Evolutionary conservation across 2,329 filamentous ascomycete species (phyloP), one percentile per base, ranked within the genome.

Genomic region (Penicillium polonicum): DNA sequence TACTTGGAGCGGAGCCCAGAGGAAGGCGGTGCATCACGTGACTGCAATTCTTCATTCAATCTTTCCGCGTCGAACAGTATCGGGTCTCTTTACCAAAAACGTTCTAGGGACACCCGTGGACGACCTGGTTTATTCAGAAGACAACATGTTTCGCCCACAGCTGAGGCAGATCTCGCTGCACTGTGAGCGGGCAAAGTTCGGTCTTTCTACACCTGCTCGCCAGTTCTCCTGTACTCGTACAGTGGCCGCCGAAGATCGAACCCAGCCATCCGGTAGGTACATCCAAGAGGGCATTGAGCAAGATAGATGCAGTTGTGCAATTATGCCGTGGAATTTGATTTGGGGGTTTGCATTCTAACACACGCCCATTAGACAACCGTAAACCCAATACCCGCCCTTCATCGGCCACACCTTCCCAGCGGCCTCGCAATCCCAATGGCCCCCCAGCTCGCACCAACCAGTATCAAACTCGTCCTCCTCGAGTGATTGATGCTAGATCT

Each of bases 401-500:
- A 31, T 23, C 59, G 13, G 52, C 50, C 49, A 25, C 61, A 43
- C 33, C 43, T 59, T 57, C 25, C 61, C 64, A 36, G 52, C 62
- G 52, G 58, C 63, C 48, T 59, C 66, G 48, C 66, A 60, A 50
- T 48, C 58, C 52, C 55, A 62, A 50, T 57, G 61, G 58, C n/a
- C 57, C 58, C 12, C 55, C 55, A 33, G 41, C 57, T 46, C 43
- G 63, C 17, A 36, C 60, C 27, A 57, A 61, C 31, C 60, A 61
- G 39, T 60, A 60, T 45, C 62, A 60, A 42, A 48, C 59, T 42
- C 66, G 64, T 39, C 65, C 70, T 38, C 68, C 67, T 42, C 67
- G 70, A 29, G 64, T 66, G 21, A 52, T 77, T 52, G 74, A 77
- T 61, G 74, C 74, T 15, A 67, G 74, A 48, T 71, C 73, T 8